A percentile compares a stretch with the other conserved stretches of the same genome.
These are phyloP conservation scores for Globisporangium radiosum DNA, from an alignment of 352 stramenopile species.

Conservation along the genomic window DNA sequence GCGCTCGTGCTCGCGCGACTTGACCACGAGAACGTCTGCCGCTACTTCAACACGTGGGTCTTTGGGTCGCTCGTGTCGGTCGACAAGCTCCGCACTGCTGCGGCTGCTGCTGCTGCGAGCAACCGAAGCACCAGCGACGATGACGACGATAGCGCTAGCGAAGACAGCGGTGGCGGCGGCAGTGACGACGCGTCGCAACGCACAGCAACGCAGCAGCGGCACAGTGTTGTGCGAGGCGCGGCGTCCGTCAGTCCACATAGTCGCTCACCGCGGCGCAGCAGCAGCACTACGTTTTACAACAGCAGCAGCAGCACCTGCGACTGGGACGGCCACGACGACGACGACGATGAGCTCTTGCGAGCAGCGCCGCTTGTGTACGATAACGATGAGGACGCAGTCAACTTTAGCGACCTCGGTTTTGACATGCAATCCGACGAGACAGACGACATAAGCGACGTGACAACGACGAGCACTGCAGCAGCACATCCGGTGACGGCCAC, in stretches of 20 bases:
- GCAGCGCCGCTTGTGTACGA: neutral
- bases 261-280: neutral
- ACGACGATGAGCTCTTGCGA: constrained; percentile 18
- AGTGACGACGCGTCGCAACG: neutral
- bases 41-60: constrained; percentile 88
- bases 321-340: constrained; percentile 13
- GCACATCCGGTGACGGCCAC: too few relatives aligned
- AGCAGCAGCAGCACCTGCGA: neutral
- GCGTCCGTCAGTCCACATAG: neutral
- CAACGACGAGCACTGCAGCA: neutral
- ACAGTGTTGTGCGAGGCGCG: too few relatives aligned
- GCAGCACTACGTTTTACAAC: neutral
- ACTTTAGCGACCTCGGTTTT: constrained; percentile 53
- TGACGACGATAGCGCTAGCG: neutral
- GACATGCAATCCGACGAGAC: constrained; percentile 28
- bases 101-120: too few relatives aligned
- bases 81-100: constrained; percentile 22
- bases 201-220: too few relatives aligned
- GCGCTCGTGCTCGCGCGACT: constrained; percentile 89
- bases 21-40: constrained; percentile 93
- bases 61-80: constrained; percentile 57
- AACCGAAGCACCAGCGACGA: neutral
- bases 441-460: neutral
- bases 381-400: constrained; percentile 20
- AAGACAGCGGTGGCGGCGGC: neutral